These are phyloP conservation scores for Zymoseptoria passerinii DNA, from an alignment of 2,329 filamentous ascomycete genomes.

Conservation along the genomic window DNA sequence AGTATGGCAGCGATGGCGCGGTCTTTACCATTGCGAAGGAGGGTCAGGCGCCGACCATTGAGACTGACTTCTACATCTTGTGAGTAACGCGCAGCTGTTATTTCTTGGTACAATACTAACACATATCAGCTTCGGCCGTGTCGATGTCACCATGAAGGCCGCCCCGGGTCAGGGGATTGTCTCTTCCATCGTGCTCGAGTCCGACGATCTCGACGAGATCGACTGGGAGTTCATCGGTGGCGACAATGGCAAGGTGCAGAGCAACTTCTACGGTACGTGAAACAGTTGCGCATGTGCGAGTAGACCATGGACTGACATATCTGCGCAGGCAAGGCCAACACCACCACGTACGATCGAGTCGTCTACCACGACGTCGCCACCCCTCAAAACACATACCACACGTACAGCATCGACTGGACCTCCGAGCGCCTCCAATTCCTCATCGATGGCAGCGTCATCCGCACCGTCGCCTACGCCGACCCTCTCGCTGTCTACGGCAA, in stretches of 20 bases:
- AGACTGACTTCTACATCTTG: constrained; percentile 68
- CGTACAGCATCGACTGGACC: constrained; percentile 67
- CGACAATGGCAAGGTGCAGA: constrained; percentile 53
- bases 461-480: constrained; percentile 58
- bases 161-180: constrained; percentile 66
- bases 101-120: neutral
- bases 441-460: constrained; percentile 59
- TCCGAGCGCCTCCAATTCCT: constrained; percentile 57
- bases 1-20: constrained; percentile 55
- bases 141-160: constrained; percentile 70
- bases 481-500: constrained; percentile 51
- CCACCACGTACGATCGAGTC: constrained; percentile 61
- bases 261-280: constrained; percentile 57
- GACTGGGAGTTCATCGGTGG: constrained; percentile 76
- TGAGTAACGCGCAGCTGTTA: constrained; percentile 31
- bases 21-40: constrained; percentile 62
- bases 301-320: neutral
- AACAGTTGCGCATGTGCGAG: constrained; percentile 31
- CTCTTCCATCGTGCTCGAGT: constrained; percentile 72
- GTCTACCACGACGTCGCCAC: constrained; percentile 51
- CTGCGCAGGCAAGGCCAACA: constrained; percentile 53
- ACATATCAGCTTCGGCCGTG: constrained; percentile 53
- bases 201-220: constrained; percentile 75
- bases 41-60: constrained; percentile 56
- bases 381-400: constrained; percentile 55